Percentiles rank a stretch among this genome's conserved stretches.
phyloP scores from a whole-genome alignment of 2,329 filamentous ascomycete genomes.

The Fusarium sambucinum region DNA sequence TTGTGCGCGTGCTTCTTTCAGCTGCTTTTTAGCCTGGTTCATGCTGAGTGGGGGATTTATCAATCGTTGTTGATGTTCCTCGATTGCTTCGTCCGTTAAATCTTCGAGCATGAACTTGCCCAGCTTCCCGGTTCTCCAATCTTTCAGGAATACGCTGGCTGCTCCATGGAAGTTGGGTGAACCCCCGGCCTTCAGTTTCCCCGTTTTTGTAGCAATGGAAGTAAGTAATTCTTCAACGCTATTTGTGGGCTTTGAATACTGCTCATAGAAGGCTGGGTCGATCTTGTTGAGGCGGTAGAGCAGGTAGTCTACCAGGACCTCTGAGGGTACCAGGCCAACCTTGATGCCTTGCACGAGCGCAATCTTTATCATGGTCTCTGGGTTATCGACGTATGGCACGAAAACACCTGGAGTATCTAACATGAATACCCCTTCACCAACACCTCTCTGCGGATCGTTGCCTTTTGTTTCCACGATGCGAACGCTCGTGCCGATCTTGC shows the following conservation, averaged over 20 bases:
- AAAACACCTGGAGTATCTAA: conserved; percentile 96
- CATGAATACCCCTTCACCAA: conserved; percentile 75
- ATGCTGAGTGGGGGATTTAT: conserved; percentile 68
- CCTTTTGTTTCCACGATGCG: conserved; percentile 71
- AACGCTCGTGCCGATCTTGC: conserved; percentile 85
- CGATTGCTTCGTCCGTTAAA: conserved; percentile 70
- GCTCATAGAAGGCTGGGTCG: conserved; percentile 71
- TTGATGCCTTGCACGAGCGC: conserved; percentile 91
- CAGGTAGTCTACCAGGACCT: conserved; percentile 89
- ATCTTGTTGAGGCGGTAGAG: conserved; percentile 83
- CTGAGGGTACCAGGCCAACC: conserved; percentile 82
- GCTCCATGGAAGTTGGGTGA: conserved; percentile 76
- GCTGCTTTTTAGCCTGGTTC: conserved; percentile 75
- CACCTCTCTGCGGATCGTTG: conserved; percentile 57
- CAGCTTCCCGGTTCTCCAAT: conserved; percentile 82
- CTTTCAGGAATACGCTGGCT: conserved; percentile 82
- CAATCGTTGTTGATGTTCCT: conserved; percentile 60
- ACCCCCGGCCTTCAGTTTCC: conserved; percentile 80
- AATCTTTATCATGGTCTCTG: conserved; percentile 94
- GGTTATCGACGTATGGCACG: conserved; percentile 87
- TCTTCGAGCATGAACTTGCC: conserved; percentile 85
- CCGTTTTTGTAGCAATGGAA: conserved; percentile 78
- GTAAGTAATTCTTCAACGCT: conserved; percentile 80
- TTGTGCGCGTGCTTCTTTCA: conserved; percentile 69
- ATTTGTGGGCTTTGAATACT: conserved; percentile 80